Conservation (phyloP, 768 basidiomycete genomes). For the Pisolithus sp. region DNA sequence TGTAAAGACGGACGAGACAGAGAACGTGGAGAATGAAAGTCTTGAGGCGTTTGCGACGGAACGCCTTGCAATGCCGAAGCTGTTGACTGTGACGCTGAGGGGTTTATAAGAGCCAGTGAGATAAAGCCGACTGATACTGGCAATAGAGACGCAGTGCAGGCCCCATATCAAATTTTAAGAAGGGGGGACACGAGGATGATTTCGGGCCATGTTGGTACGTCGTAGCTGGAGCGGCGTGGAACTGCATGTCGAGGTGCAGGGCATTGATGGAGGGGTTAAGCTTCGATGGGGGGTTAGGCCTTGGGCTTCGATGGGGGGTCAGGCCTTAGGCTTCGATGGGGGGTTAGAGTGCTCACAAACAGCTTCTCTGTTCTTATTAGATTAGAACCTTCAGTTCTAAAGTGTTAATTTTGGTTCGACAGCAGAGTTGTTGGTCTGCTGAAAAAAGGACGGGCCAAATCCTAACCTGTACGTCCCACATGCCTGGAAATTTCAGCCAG, state of each 20-base stretch:
- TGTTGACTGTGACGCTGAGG: constrained; percentile 14
- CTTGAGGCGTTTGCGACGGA: constrained; percentile 25
- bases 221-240: constrained; percentile 23
- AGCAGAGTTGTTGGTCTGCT: constrained; percentile 23
- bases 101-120: constrained; percentile 11
- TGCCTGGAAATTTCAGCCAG: constrained; percentile 6
- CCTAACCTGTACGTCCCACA: constrained; percentile 16
- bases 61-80: constrained; percentile 21
- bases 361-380: too few relatives aligned
- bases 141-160: constrained; percentile 14
- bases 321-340: too few relatives aligned
- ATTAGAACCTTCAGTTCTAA: too few relatives aligned
- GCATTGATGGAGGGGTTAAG: too few relatives aligned
- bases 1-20: constrained; percentile 25
- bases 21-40: constrained; percentile 19
- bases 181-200: constrained; percentile 24
- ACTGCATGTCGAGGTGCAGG: constrained; percentile 15
- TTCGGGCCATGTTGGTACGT: constrained; percentile 16
- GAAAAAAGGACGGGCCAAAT: constrained; percentile 17
- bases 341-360: constrained; percentile 3
- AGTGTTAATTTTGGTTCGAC: too few relatives aligned
- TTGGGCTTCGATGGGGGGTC: too few relatives aligned
- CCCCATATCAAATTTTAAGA: constrained; percentile 23
- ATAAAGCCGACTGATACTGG: constrained; percentile 16
- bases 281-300: too few relatives aligned